Conservation (phyloP, 2,329 filamentous ascomycete species). For the Davidsoniella neocaledoniae region DNA sequence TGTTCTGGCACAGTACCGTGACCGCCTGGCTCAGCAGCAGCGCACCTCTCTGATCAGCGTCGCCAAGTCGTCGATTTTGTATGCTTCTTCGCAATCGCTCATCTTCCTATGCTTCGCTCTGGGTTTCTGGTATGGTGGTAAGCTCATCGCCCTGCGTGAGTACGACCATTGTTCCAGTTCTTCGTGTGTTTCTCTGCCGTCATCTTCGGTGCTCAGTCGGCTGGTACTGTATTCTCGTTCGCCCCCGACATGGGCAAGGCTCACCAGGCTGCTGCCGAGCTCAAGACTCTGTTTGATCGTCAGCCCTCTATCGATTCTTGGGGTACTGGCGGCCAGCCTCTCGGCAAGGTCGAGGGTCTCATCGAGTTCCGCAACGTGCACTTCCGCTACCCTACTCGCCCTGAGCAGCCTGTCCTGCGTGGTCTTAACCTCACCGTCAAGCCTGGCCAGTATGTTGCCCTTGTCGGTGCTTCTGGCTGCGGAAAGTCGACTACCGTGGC, state of each 20-base stretch:
- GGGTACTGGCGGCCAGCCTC: slow-evolving; percentile 47
- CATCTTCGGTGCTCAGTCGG: slow-evolving; percentile 83
- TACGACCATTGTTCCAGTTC: slow-evolving; percentile 73
- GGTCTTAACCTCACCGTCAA: slow-evolving; percentile 60
- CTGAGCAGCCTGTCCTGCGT: slow-evolving; percentile 79
- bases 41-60: slow-evolving; percentile 54
- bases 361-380: slow-evolving; percentile 88
- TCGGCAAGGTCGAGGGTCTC: slow-evolving; percentile 52
- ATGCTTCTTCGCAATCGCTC: slow-evolving; percentile 69
- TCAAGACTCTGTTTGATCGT: slow-evolving; percentile 73
- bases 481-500: slow-evolving; percentile 91
- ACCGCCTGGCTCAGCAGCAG: slow-evolving; percentile 48
- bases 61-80: slow-evolving; percentile 59
- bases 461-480: slow-evolving; percentile 87
- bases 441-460: slow-evolving; percentile 68
- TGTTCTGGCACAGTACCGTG: slow-evolving; percentile 55
- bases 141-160: slow-evolving; percentile 51
- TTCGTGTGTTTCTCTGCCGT: slow-evolving; percentile 80
- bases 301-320: slow-evolving; percentile 69
- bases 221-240: slow-evolving; percentile 76
- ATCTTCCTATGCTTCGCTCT: slow-evolving; percentile 73
- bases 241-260: slow-evolving; percentile 90
- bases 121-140: slow-evolving; percentile 85
- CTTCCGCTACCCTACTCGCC: slow-evolving; percentile 83
- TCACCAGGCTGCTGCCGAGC: slow-evolving; percentile 61